Conservation (phyloP, 176 grass and related monocot genomes). For the Puya raimondii region DNA sequence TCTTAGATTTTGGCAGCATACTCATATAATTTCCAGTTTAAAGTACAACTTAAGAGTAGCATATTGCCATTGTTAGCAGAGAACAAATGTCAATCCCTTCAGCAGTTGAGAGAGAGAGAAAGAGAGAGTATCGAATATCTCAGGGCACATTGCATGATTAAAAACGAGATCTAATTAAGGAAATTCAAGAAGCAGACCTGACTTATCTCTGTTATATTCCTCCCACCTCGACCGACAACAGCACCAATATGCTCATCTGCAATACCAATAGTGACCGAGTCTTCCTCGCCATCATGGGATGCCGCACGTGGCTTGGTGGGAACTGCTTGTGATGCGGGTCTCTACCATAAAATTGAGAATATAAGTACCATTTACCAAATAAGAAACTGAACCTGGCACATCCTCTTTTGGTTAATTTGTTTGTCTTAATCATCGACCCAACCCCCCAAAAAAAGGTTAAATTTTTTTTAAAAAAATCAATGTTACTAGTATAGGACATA, state of each 20-base stretch:
- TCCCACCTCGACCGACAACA: constrained; percentile 68
- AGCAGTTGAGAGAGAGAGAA: no score
- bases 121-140: no score
- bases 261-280: constrained; percentile 66
- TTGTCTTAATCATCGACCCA: background rate
- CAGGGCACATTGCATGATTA: background rate
- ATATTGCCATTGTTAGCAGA: no score
- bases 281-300: constrained; percentile 31
- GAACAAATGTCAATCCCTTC: no score
- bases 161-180: background rate
- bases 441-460: no score
- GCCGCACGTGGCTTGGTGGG: constrained; percentile 11
- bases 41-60: no score
- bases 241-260: constrained; percentile 89
- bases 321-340: background rate
- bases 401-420: background rate
- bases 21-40: no score
- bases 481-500: background rate
- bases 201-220: constrained; percentile 86
- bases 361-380: background rate
- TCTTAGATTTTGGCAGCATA: no score
- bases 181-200: constrained; percentile 38
- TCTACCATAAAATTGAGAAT: background rate
- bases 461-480: background rate
- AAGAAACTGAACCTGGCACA: background rate